These are phyloP conservation scores for Dactylellina parvicollis DNA, from an alignment of 2,329 filamentous ascomycete species.

Conservation along the genomic window DNA sequence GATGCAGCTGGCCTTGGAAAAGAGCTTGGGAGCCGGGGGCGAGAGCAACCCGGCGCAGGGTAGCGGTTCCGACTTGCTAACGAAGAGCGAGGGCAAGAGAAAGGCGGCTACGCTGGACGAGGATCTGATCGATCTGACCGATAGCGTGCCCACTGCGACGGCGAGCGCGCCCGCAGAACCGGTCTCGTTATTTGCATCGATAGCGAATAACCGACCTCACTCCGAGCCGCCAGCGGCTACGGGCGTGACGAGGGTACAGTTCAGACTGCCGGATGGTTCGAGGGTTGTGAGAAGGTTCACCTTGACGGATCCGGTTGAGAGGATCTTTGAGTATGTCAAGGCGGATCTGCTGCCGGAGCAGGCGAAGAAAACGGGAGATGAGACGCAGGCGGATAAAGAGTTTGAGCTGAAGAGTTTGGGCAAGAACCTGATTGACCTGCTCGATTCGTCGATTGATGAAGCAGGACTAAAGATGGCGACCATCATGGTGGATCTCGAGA, in stretches of 20 bases:
- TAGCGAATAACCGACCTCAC: constrained; percentile 78
- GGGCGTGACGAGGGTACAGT: constrained; percentile 87
- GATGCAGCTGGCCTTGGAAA: constrained; percentile 90
- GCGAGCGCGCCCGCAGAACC: constrained; percentile 58
- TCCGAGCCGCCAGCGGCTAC: constrained; percentile 78
- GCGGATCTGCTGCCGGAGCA: constrained; percentile 72
- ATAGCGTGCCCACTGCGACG: constrained; percentile 45
- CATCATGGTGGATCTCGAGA: constrained; percentile 91
- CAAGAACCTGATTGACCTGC: constrained; percentile 79
- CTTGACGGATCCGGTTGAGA: constrained; percentile 77
- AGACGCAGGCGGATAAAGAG: constrained; percentile 58
- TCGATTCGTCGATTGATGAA: constrained; percentile 79
- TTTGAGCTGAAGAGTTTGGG: constrained; percentile 93
- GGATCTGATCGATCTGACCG: constrained; percentile 62
- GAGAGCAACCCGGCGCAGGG: constrained; percentile 62
- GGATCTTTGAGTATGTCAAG: constrained; percentile 97
- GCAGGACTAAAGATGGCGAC: constrained; percentile 90
- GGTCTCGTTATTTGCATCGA: constrained; percentile 71
- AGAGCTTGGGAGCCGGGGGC: constrained; percentile 72
- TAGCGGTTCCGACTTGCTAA: constrained; percentile 87
- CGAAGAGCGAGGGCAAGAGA: constrained; percentile 69
- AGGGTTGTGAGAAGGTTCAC: constrained; percentile 88
- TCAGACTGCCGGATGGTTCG: constrained; percentile 79
- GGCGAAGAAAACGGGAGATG: constrained; percentile 78
- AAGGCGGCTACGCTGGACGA: constrained; percentile 67